phyloP scores from a whole-genome alignment of 1,139 yeast species.

The Magnusiomyces fungicola region DNA sequence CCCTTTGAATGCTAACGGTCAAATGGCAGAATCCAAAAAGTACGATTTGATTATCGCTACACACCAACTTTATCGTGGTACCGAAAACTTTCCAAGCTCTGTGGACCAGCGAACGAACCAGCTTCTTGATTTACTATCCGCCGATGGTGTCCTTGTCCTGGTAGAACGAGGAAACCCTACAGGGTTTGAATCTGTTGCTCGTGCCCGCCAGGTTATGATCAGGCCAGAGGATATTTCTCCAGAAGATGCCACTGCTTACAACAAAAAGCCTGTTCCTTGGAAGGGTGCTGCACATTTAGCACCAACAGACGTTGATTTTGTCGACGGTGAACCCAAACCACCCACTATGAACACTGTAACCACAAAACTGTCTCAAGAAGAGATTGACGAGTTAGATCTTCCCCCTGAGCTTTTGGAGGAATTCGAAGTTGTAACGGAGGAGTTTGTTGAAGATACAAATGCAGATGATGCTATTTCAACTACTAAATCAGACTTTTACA shows the following conservation, averaged over 20 bases:
- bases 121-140: conserved; percentile 54
- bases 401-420: conserved; percentile 30
- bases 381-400: conserved; percentile 37
- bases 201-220: conserved; percentile 83
- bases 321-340: neutral
- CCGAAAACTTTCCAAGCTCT: conserved; percentile 52
- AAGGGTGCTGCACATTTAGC: conserved; percentile 42
- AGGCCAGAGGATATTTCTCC: conserved; percentile 62
- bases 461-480: neutral
- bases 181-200: conserved; percentile 81
- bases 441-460: conserved; percentile 19
- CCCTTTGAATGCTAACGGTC: neutral
- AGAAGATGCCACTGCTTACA: conserved; percentile 32
- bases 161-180: conserved; percentile 85
- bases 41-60: conserved; percentile 85
- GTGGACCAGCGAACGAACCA: conserved; percentile 64
- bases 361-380: neutral
- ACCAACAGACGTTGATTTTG: conserved; percentile 2
- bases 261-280: conserved; percentile 65
- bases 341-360: neutral
- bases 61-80: conserved; percentile 63
- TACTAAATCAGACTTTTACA: conserved; percentile 2
- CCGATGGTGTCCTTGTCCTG: conserved; percentile 70
- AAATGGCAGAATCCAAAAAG: conserved; percentile 20
- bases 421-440: conserved; percentile 36